Percentiles rank a stretch among this genome's conserved stretches.
Conservation (phyloP, 75 land plant species). For the Adiantum capillusveneris region DNA sequence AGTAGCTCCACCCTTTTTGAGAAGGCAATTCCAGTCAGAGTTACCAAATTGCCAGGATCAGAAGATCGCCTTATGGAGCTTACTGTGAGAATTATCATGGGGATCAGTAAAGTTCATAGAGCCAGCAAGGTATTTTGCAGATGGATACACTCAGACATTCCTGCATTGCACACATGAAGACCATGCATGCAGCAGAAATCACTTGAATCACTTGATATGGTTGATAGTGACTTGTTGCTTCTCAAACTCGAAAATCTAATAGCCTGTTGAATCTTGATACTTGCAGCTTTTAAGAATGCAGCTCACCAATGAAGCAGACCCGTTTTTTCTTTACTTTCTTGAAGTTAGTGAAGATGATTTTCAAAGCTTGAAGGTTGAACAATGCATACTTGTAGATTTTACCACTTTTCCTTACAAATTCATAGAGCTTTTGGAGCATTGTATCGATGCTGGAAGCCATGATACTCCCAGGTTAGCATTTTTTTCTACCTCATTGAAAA, state of each 20-base stretch:
- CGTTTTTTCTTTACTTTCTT: conserved; percentile 35
- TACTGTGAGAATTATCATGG: conserved; percentile 33
- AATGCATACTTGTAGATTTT: conserved; percentile 42
- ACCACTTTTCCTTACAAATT: conserved; percentile 40
- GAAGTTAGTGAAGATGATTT: conserved; percentile 38
- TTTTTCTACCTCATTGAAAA: too few species aligned
- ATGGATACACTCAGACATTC: too few species aligned
- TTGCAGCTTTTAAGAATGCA: conserved; percentile 34
- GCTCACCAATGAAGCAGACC: conserved; percentile 32
- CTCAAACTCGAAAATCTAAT: too few species aligned
- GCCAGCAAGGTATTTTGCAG: conserved; percentile 20
- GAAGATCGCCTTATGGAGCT: conserved; percentile 33
- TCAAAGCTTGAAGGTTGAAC: conserved; percentile 38
- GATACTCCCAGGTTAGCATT: conserved; percentile 25
- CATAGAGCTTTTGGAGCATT: conserved; percentile 37
- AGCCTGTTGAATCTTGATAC: not conserved
- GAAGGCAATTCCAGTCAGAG: conserved; percentile 25
- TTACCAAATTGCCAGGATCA: conserved; percentile 11
- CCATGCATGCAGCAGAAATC: too few species aligned
- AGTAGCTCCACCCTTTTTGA: conserved; percentile 27
- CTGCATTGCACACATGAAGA: not conserved
- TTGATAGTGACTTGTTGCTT: too few species aligned
- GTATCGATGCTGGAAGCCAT: conserved; percentile 20
- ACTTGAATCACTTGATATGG: too few species aligned
- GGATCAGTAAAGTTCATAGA: conserved; percentile 29